phyloP scores from a whole-genome alignment of 495 filamentous ascomycete species.

The Terfezia boudieri region DNA sequence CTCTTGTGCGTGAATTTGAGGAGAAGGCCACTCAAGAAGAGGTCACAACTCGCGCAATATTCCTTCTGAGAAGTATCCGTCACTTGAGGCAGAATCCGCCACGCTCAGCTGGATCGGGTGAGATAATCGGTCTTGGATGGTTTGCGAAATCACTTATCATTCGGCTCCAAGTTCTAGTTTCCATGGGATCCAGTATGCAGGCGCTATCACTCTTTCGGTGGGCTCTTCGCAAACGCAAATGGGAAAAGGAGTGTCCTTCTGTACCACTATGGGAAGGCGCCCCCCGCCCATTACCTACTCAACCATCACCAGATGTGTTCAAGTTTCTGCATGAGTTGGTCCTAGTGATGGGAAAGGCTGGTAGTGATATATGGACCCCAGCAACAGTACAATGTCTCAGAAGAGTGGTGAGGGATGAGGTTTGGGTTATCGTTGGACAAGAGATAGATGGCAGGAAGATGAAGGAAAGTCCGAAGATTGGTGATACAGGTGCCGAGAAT shows the following conservation, averaged over 20 bases:
- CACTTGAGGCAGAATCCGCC: slow-evolving; percentile 49
- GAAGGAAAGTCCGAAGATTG: background rate
- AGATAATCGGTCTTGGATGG: too few relatives aligned
- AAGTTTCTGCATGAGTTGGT: slow-evolving; percentile 45
- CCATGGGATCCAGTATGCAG: slow-evolving; percentile 5
- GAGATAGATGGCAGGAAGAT: background rate
- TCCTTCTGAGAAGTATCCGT: slow-evolving; percentile 53
- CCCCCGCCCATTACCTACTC: slow-evolving; percentile 49
- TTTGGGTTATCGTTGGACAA: background rate
- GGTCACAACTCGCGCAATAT: slow-evolving; percentile 26
- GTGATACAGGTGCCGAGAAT: slow-evolving; percentile 21
- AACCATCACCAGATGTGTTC: slow-evolving; percentile 58
- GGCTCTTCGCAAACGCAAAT: slow-evolving; percentile 12
- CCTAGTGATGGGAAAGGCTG: slow-evolving; percentile 41
- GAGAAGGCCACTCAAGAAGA: slow-evolving; percentile 13
- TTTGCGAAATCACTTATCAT: slow-evolving; percentile 7
- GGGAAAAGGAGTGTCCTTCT: slow-evolving; percentile 20
- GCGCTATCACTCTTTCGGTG: slow-evolving; percentile 14
- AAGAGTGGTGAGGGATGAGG: slow-evolving; percentile 20
- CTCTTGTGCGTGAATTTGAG: slow-evolving; percentile 25
- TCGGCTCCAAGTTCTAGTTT: slow-evolving; percentile 17
- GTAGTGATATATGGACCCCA: slow-evolving; percentile 66
- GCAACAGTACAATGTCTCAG: slow-evolving; percentile 44
- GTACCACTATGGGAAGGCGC: slow-evolving; percentile 27
- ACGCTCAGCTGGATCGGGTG: slow-evolving; percentile 5